phyloP scores from a whole-genome alignment of 1,139 yeast species.

The Taiozyma sp. region DNA sequence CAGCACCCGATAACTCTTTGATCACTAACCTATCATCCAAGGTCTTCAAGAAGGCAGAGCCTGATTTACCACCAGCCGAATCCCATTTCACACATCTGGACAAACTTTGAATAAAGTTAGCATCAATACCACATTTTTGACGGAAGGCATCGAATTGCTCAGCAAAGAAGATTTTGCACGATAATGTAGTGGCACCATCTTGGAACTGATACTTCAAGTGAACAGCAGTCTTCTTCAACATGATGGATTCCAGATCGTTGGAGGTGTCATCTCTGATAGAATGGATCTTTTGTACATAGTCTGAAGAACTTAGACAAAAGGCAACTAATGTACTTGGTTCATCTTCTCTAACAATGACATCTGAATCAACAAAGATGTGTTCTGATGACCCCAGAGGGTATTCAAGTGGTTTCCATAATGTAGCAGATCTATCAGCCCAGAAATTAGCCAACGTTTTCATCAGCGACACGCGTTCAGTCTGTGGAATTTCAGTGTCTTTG shows the following conservation, averaged over 20 bases:
- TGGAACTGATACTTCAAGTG: constrained; percentile 90
- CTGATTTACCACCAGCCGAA: constrained; percentile 94
- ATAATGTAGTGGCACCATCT: constrained; percentile 76
- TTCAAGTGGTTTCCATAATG: constrained; percentile 89
- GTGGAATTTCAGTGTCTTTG: constrained; percentile 25
- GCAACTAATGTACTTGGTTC: constrained; percentile 96
- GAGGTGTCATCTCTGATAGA: constrained; percentile 17
- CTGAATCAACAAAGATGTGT: constrained; percentile 91
- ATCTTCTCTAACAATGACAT: constrained; percentile 91
- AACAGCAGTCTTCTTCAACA: constrained; percentile 80
- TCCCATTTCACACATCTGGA: constrained; percentile 96
- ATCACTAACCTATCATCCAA: constrained; percentile 85
- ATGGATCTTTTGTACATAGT: constrained; percentile 65
- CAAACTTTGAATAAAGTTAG: constrained; percentile 78
- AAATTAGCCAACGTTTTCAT: constrained; percentile 83
- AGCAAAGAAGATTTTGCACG: constrained; percentile 92
- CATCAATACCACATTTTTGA: constrained; percentile 74
- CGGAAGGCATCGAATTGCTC: constrained; percentile 97
- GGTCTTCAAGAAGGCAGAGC: constrained; percentile 90
- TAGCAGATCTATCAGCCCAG: constrained; percentile 97
- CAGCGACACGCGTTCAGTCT: constrained; percentile 67
- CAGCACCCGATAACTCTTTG: constrained; percentile 84
- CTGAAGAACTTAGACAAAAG: constrained; percentile 81
- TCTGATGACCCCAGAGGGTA: constrained; percentile 80
- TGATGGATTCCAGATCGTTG: constrained; percentile 50